Conservation (phyloP, 2,329 filamentous ascomycete genomes). For the Rhytidhysteron rufulum region DNA sequence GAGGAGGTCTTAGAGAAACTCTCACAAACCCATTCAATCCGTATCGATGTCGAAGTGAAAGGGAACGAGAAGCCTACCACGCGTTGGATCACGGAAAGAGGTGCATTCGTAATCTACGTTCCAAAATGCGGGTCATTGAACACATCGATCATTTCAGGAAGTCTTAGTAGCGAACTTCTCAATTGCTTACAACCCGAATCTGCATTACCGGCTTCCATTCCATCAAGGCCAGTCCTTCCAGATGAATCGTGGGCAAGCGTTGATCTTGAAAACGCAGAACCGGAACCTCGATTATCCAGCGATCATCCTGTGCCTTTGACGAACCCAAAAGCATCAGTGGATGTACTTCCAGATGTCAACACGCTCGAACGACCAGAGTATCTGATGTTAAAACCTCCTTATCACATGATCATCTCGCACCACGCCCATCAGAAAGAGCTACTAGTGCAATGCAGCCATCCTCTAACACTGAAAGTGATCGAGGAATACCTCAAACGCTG, state of each 20-base stretch:
- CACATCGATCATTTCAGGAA: background rate
- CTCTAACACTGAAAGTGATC: slow-evolving; percentile 43
- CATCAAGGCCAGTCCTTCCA: background rate
- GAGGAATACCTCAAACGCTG: slow-evolving; percentile 47
- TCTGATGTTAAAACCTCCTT: slow-evolving; percentile 47
- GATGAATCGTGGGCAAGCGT: slow-evolving; percentile 3
- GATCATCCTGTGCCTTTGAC: background rate
- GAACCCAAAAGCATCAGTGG: slow-evolving; percentile 10
- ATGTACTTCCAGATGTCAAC: slow-evolving; percentile 41
- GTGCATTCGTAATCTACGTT: slow-evolving; percentile 5
- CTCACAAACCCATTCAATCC: slow-evolving; percentile 23
- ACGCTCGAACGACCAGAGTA: slow-evolving; percentile 47
- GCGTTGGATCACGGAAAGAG: slow-evolving; percentile 2
- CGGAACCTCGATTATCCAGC: background rate
- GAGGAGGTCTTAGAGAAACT: slow-evolving; percentile 41
- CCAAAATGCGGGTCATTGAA: background rate
- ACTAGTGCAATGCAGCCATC: slow-evolving; percentile 48
- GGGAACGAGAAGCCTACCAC: slow-evolving; percentile 5
- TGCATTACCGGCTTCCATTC: background rate
- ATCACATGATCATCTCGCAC: slow-evolving; percentile 41
- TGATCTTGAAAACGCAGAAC: slow-evolving; percentile 1
- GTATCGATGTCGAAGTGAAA: slow-evolving; percentile 36
- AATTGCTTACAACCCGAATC: slow-evolving; percentile 2
- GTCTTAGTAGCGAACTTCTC: slow-evolving; percentile 4
- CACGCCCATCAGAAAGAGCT: slow-evolving; percentile 20